Evolutionary conservation across 2,329 filamentous ascomycete genomes (phyloP).

Genomic region (Pezicula radicicola): DNA sequence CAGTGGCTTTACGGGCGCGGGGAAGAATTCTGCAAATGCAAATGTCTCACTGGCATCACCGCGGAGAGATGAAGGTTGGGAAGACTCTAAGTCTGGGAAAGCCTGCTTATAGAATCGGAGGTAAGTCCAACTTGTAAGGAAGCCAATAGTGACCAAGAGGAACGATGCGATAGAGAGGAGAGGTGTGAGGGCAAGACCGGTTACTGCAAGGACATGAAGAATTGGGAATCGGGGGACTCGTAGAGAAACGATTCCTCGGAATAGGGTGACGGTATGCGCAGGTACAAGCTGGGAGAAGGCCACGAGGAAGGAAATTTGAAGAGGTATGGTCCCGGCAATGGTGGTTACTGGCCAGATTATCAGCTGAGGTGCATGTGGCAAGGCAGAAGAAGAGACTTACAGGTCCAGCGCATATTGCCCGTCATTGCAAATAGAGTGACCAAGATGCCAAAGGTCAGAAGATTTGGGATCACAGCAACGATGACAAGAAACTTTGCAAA

Average conservation of each 20-base stretch:
- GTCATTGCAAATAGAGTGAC: conserved; percentile 71
- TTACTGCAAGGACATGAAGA: conserved; percentile 71
- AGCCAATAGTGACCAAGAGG: conserved; percentile 75
- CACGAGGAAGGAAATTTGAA: conserved; percentile 92
- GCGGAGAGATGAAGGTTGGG: conserved; percentile 61
- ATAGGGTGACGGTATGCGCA: conserved; percentile 93
- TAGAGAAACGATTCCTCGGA: conserved; percentile 83
- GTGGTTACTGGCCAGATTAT: conserved; percentile 60
- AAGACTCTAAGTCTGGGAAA: conserved; percentile 64
- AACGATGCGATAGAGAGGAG: conserved; percentile 67
- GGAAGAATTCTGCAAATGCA: conserved; percentile 94
- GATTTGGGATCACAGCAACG: conserved; percentile 75
- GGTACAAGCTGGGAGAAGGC: conserved; percentile 97
- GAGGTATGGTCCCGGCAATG: conserved; percentile 82
- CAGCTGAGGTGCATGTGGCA: conserved; percentile 29
- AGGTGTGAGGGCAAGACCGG: conserved; percentile 61
- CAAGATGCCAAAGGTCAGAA: conserved; percentile 70
- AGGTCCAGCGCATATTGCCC: conserved; percentile 66
- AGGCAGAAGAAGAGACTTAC: conserved; percentile 33
- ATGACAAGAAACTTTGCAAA: conserved; percentile 87
- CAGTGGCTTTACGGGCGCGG: conserved; percentile 74
- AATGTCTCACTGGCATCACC: conserved; percentile 97
- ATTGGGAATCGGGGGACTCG: conserved; percentile 73
- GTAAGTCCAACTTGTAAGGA: conserved; percentile 90
- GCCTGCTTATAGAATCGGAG: conserved; percentile 89